Conservation (phyloP, 169 alveolate species). For the Plasmodium knowlesi region DNA sequence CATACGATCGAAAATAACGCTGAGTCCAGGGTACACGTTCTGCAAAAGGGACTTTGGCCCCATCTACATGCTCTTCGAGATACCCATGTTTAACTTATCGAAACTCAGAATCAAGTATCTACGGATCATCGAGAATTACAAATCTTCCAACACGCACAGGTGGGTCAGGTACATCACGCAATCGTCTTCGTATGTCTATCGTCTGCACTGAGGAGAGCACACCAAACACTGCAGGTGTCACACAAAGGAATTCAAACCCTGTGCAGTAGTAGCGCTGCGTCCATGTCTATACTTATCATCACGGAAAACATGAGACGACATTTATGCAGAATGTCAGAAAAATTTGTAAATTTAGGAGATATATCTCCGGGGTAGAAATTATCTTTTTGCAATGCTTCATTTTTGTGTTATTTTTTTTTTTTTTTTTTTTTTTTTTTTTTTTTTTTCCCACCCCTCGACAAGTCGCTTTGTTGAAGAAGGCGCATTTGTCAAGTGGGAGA, state of each 20-base stretch:
- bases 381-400: background rate
- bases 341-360: background rate
- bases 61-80: conserved; percentile 92
- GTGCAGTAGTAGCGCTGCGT: background rate
- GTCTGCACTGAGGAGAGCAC: conserved; percentile 75
- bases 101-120: conserved; percentile 92
- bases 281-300: background rate
- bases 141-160: conserved; percentile 91
- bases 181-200: conserved; percentile 92
- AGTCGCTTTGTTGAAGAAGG: background rate
- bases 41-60: conserved; percentile 93
- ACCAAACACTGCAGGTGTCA: background rate
- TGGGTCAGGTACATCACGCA: conserved; percentile 97
- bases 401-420: background rate
- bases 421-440: background rate
- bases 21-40: conserved; percentile 78
- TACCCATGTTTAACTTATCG: conserved; percentile 96
- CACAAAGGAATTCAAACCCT: background rate
- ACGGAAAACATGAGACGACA: background rate
- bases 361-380: background rate
- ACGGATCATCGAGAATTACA: conserved; percentile 90
- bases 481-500: too few species aligned
- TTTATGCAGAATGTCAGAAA: background rate
- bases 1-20: conserved; percentile 76
- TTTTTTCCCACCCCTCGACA: background rate